These are phyloP conservation scores for Sarocladiaceae sp. DNA, from an alignment of 2,329 filamentous ascomycete genomes.

Conservation along the genomic window DNA sequence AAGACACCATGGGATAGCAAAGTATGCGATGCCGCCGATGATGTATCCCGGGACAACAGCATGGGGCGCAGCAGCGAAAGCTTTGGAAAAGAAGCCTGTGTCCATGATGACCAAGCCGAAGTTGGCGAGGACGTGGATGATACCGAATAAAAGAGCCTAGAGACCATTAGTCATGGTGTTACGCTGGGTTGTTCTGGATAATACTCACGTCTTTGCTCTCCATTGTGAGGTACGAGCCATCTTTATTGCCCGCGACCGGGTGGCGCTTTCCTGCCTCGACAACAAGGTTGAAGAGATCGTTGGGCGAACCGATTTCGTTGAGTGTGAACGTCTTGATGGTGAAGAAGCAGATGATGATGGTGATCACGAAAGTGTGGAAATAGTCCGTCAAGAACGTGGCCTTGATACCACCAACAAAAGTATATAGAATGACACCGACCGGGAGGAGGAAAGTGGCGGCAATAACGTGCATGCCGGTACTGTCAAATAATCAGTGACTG, in stretches of 20 bases:
- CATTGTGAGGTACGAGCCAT: conserved; percentile 54
- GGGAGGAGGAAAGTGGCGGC: conserved; percentile 42
- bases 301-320: conserved; percentile 42
- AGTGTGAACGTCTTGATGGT: conserved; percentile 40
- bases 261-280: conserved; percentile 21
- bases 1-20: conserved; percentile 49
- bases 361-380: conserved; percentile 50
- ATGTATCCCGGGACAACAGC: conserved; percentile 49
- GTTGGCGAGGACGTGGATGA: conserved; percentile 43
- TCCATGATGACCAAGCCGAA: conserved; percentile 51
- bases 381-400: conserved; percentile 45
- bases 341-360: conserved; percentile 48
- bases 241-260: conserved; percentile 37
- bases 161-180: neutral
- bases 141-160: conserved; percentile 45
- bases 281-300: conserved; percentile 45
- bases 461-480: conserved; percentile 45
- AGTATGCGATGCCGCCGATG: conserved; percentile 48
- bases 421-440: conserved; percentile 34
- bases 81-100: conserved; percentile 49
- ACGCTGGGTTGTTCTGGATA: accelerated
- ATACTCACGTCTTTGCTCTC: conserved; percentile 40
- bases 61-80: conserved; percentile 41
- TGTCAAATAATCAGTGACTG: conserved; percentile 16
- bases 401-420: conserved; percentile 35